Conservation (phyloP, 306 rosid genomes). For the Cercis canadensis region DNA sequence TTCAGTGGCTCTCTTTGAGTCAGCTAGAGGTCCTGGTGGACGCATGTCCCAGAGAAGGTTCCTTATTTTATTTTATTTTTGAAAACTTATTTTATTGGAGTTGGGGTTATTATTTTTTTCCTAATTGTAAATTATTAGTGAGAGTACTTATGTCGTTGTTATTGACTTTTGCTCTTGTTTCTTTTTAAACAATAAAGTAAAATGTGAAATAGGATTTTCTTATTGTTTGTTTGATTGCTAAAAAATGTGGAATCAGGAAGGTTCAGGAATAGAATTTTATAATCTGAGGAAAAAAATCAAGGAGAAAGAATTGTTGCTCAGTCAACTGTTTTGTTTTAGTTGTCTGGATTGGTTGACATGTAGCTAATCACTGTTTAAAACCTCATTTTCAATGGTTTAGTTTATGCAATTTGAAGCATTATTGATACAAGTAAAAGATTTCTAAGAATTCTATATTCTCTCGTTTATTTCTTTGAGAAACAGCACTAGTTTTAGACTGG, state of each 20-base stretch:
- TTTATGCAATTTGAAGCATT: no score
- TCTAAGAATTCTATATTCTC: background rate
- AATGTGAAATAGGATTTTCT: conserved; percentile 3
- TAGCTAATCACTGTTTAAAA: no score
- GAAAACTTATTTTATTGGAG: background rate
- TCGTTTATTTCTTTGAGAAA: conserved; percentile 14
- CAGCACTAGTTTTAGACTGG: background rate
- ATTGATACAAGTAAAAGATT: no score
- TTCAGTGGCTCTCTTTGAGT: conserved; percentile 79
- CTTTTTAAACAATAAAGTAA: background rate
- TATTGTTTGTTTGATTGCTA: conserved; percentile 11
- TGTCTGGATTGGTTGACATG: no score
- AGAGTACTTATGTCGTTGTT: background rate
- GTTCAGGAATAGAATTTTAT: background rate
- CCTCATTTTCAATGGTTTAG: no score
- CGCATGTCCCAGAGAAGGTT: conserved; percentile 93
- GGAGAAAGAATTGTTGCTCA: background rate
- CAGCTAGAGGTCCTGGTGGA: conserved; percentile 97
- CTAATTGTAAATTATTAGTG: background rate
- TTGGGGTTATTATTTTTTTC: conserved; percentile 7
- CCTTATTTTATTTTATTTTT: background rate
- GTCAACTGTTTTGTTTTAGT: background rate
- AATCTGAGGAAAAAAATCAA: background rate
- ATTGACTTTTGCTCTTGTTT: conserved; percentile 1
- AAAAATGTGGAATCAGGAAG: background rate